Evolutionary conservation across 2,329 filamentous ascomycete genomes (phyloP), one percentile per base, ranked within the genome.

Genomic region (Nigrospora sphaerica): DNA sequence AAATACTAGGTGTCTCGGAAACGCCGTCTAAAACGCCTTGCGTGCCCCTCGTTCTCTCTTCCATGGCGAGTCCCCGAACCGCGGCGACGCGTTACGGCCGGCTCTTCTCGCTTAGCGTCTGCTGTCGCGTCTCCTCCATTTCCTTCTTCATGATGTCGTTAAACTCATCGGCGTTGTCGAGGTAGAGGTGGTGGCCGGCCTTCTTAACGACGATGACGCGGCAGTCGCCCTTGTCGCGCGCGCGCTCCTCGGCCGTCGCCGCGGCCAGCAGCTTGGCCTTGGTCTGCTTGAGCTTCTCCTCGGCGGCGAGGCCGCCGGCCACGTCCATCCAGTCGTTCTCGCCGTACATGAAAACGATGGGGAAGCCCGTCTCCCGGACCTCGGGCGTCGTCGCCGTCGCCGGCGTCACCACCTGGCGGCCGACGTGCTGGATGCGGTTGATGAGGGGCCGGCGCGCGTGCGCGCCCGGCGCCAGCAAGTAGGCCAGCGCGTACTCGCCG

Each of bases 241-340:
- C 68, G 63, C 75, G 80, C 64, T 95, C 86, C 47, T 89, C 85
- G 1, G 75, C 71, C 0, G 77, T 84, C 18, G 78, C 86, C 18
- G 75, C 65, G 12, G 74, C 66, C 4, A 95, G 68, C 0, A 77
- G 72, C 42, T 78, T 77, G 23, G 69, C 67, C 52, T 78, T 79
- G 52, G 85, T 81, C 48, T 83, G 74, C 49, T 88, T 83, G 12
- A 97, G 77, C 63, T 86, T 90, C 66, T 91, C 80, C 59, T 86
- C 80, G 0, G 91, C 83, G 0, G 86, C 89, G 40, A 83, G 80
- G 0, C 93, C 93, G 28, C 91, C 93, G 0, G 82, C 81, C 10
- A 93, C 83, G 55, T 98, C 93, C 93, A 98, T 98, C 93, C 93
- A 98, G 71, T 98, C 93, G 60, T 93, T 84, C 58, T 97, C 91